Base-by-base conservation (phyloP, 2,329 filamentous ascomycete species). In the Epichloe scottii region DNA sequence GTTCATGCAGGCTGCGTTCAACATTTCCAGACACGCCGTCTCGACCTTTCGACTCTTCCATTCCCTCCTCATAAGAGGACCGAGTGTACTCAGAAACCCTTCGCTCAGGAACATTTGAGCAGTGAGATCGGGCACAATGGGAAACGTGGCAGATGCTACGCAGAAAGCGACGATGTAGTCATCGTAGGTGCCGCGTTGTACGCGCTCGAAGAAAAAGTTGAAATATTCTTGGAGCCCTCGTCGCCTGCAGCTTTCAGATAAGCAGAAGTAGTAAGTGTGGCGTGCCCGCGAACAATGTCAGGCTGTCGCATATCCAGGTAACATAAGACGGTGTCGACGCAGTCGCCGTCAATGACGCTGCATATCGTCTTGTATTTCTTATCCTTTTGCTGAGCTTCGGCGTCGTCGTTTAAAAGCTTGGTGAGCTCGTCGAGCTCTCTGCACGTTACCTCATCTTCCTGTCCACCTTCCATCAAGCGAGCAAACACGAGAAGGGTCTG, bases 101-200 rank as follows among this genome's bases (percentile, higher is more conserved):
- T 95, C 88, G 37, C 83, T 89, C 51, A 97, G 77, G 65, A 98
- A 96, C 38, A 97, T 74, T 53, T 82, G 75, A 3, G 87, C 77
- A 2, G 84, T 87, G 42, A 87, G 77, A 51, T 84, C 78, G 3
- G 89, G 85, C 2, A 87, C 81, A 49, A 98, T 78, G 1, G 93
- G 90, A 63, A 98, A 98, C 8, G 94, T 80, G 21, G 84, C 81
- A 2, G 89, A 82, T 5, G 89, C 89, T n/a, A 90, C 89, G 49
- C 90, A 97, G 65, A 96, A 97, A 5, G 90, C 90, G 47, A 93
- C 76, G 50, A 95, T 88, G 57, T 94, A 81, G 66, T 95, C 88
- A 60, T 96, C 90, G 56, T 89, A 87, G 23, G 85, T 91, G 49
- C 83, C 83, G 56, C 84, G 82, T 57, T 78, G 71, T 15, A 95